Evolutionary conservation across 2,329 filamentous ascomycete species (phyloP), one percentile per base, ranked within the genome.

Genomic region (Hortaea werneckii): DNA sequence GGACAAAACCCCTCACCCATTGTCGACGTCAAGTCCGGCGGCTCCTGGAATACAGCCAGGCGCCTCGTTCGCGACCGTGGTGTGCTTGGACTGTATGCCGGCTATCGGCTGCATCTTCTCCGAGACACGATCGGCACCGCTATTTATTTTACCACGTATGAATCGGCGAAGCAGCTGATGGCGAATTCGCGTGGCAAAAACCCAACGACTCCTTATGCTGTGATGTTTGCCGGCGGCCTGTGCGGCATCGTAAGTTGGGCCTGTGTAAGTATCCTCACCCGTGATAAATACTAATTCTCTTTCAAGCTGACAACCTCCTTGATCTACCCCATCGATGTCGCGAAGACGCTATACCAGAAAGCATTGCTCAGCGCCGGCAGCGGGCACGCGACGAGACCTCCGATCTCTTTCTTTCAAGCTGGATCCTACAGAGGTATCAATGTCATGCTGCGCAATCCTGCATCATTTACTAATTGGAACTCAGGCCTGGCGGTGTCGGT

Each of bases 91-190:
- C 71, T 94, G 42, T 94, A 92, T 64, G 87, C 85, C 11, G 87
- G 87, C 12, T 86, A 89, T 60, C 77, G 79, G 48, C 70, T 92
- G 53, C 87, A 94, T 68, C 67, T 92, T 86, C 85, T 89, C 58
- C 78, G 87, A 50, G 87, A 94, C 65, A 89, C 85, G 1, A 72
- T 92, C 49, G 87, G 87, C 45, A 94, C 87, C 1, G 78, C 80
- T 29, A 86, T 90, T 47, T 94, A 94, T 65, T 94, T 94, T 61
- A 86, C 85, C 69, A 89, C 87, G 29, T 94, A 94, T 63, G 87
- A 94, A 66, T 88, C 84, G 62, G 79, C 80, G 56, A 94, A 94
- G 62, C 86, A 92, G 63, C 68, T 90, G 26, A 76, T 88, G 52
- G 85, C 83, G 13, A 87, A 85, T 11, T 79, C 85, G 52, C 79